Evolutionary conservation across 2,329 filamentous ascomycete species (phyloP).

Genomic region (Xylaria sp.): DNA sequence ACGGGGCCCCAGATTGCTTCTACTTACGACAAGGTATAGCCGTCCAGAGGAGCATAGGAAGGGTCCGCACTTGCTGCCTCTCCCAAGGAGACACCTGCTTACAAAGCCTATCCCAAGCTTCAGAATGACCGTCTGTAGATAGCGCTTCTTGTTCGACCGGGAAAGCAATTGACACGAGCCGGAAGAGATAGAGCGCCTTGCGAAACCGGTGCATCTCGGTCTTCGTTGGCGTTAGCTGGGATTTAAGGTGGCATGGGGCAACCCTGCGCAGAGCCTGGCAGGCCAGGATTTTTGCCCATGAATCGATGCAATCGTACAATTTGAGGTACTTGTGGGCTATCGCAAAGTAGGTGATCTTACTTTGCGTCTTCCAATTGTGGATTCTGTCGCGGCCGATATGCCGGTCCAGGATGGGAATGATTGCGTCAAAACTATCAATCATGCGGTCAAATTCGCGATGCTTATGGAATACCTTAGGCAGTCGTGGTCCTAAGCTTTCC

Average conservation of each 20-base stretch:
- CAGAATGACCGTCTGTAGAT: not conserved
- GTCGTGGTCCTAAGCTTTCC: not conserved
- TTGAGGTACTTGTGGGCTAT: not conserved
- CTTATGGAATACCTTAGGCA: not conserved
- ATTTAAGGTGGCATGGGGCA: too few species aligned
- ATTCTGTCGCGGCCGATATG: not conserved
- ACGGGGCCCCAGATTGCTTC: too few species aligned
- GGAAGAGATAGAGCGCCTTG: slow-evolving; percentile 10
- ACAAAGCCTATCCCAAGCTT: not conserved
- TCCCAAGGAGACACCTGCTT: slow-evolving; percentile 1
- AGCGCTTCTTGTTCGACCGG: not conserved
- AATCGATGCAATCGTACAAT: not conserved
- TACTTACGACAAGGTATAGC: too few species aligned
- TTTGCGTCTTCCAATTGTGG: not conserved
- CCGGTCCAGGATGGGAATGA: not conserved
- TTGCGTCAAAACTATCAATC: not conserved
- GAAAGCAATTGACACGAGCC: not conserved
- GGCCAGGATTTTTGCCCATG: not conserved
- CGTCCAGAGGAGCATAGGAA: not conserved
- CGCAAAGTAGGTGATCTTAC: not conserved
- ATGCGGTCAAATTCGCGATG: too few species aligned
- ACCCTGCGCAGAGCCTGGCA: too few species aligned
- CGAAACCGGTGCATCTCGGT: slow-evolving; percentile 3
- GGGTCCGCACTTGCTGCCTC: not conserved
- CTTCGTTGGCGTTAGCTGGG: not conserved